Evolutionary conservation across 2,329 filamentous ascomycete species (phyloP).

Genomic region (Cercospora nicotianae): DNA sequence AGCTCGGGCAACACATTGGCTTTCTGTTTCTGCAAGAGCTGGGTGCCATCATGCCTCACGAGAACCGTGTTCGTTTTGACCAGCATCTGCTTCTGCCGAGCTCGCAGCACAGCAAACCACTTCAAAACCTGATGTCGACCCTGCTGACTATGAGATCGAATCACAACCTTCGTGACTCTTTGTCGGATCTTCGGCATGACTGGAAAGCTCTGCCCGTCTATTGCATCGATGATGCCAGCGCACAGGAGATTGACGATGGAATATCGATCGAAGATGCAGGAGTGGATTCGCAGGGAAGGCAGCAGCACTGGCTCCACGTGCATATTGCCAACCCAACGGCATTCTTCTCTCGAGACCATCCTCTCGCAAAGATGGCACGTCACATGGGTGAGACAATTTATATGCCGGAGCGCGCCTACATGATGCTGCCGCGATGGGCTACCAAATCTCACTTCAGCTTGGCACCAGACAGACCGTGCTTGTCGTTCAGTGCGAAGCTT

Average conservation of each 20-base stretch:
- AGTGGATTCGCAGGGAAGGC: conserved; percentile 32
- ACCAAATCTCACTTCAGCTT: conserved; percentile 57
- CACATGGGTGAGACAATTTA: conserved; percentile 58
- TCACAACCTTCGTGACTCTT: conserved; percentile 52
- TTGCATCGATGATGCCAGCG: conserved; percentile 68
- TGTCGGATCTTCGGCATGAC: conserved; percentile 59
- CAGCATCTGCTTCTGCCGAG: conserved; percentile 54
- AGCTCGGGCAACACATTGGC: conserved; percentile 49
- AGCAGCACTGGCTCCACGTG: conserved; percentile 72
- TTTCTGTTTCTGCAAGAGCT: conserved; percentile 75
- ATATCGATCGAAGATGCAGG: conserved; percentile 63
- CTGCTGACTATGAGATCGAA: conserved; percentile 31
- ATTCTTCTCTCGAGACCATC: conserved; percentile 60
- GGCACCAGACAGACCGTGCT: conserved; percentile 52
- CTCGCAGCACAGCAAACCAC: conserved; percentile 46
- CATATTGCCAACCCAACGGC: conserved; percentile 79
- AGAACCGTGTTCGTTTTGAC: conserved; percentile 65
- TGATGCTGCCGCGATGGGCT: conserved; percentile 56
- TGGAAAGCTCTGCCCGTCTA: conserved; percentile 64
- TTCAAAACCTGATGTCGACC: conserved; percentile 45
- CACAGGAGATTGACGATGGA: conserved; percentile 76
- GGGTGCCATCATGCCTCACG: conserved; percentile 69
- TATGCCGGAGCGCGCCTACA: conserved; percentile 57
- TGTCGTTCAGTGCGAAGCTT: conserved; percentile 62
- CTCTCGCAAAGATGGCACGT: conserved; percentile 61